Percentiles rank a stretch among this genome's conserved stretches.
phyloP scores from a whole-genome alignment of 768 basidiomycete species.

The Kwoniella newhampshirensis region DNA sequence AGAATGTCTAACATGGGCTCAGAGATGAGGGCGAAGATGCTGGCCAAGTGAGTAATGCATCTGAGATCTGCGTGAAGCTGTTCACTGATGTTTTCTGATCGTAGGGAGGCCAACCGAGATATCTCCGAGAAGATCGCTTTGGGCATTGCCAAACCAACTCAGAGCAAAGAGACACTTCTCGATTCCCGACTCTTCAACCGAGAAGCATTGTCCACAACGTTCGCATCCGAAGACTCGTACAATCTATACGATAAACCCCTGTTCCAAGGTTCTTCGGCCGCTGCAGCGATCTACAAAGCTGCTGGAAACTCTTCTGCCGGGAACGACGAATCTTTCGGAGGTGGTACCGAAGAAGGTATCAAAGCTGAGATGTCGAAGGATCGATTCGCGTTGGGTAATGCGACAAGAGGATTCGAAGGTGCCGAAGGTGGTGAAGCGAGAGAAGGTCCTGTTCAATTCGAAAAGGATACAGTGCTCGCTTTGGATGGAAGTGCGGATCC shows the following conservation, averaged over 20 bases:
- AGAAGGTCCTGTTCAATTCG: slow-evolving; percentile 96
- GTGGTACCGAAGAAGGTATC: slow-evolving; percentile 94
- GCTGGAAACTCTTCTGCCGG: slow-evolving; percentile 73
- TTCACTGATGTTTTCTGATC: neutral
- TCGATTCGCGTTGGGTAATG: slow-evolving; percentile 83
- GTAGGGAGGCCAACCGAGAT: slow-evolving; percentile 87
- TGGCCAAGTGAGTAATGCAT: slow-evolving; percentile 65
- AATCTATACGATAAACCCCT: slow-evolving; percentile 90
- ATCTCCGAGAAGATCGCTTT: slow-evolving; percentile 99
- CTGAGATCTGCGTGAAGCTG: neutral
- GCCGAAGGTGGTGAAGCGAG: slow-evolving; percentile 71
- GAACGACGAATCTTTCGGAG: slow-evolving; percentile 88
- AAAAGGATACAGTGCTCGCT: slow-evolving; percentile 72
- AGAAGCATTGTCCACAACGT: slow-evolving; percentile 74
- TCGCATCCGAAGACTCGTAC: slow-evolving; percentile 92
- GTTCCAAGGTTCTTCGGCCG: slow-evolving; percentile 93
- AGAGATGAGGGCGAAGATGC: slow-evolving; percentile 91
- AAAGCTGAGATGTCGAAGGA: slow-evolving; percentile 86
- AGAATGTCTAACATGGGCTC: slow-evolving; percentile 98
- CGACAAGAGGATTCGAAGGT: slow-evolving; percentile 82
- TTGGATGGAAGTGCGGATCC: slow-evolving; percentile 67
- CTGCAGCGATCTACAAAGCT: slow-evolving; percentile 99
- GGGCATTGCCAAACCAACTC: slow-evolving; percentile 92
- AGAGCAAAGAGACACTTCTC: slow-evolving; percentile 95
- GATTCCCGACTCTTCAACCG: slow-evolving; percentile 98